Conservation (phyloP, 805 yeast genomes). For the Candida patagonica region DNA sequence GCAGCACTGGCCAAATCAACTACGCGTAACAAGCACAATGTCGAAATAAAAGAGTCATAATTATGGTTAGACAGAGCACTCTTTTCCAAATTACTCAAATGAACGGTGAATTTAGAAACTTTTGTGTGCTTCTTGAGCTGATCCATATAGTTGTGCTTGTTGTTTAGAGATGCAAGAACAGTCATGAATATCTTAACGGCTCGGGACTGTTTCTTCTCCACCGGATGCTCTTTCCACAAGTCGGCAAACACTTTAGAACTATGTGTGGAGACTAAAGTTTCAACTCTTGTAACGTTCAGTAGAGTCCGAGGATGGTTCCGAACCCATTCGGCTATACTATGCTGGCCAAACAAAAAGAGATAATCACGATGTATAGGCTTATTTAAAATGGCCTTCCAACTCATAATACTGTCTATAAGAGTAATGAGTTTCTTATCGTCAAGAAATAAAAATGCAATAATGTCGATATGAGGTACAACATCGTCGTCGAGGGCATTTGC, state of each 20-base stretch:
- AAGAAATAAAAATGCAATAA: constrained; percentile 36
- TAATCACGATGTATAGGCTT: constrained; percentile 40
- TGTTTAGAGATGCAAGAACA: constrained; percentile 8
- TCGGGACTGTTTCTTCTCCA: constrained; percentile 9
- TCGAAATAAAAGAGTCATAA: constrained; percentile 5
- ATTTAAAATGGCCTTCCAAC: constrained; percentile 30
- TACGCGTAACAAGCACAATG: constrained; percentile 8
- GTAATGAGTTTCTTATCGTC: constrained; percentile 30
- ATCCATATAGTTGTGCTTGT: constrained; percentile 1
- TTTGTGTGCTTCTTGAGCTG: background rate
- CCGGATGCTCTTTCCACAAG: constrained; percentile 6
- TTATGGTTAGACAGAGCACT: background rate
- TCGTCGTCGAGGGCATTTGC: background rate
- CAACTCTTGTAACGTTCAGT: constrained; percentile 12
- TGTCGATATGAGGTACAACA: constrained; percentile 35
- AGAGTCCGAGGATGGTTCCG: constrained; percentile 39
- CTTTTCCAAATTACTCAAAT: background rate
- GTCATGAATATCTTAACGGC: constrained; percentile 11
- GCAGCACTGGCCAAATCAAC: constrained; percentile 14
- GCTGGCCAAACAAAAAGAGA: constrained; percentile 38
- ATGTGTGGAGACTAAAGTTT: constrained; percentile 9
- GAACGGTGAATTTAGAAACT: background rate
- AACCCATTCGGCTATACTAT: constrained; percentile 41
- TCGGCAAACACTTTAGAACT: constrained; percentile 12
- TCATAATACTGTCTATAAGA: constrained; percentile 34